Conservation (phyloP, 2,329 filamentous ascomycete species). For the Coniochaeta sp. region DNA sequence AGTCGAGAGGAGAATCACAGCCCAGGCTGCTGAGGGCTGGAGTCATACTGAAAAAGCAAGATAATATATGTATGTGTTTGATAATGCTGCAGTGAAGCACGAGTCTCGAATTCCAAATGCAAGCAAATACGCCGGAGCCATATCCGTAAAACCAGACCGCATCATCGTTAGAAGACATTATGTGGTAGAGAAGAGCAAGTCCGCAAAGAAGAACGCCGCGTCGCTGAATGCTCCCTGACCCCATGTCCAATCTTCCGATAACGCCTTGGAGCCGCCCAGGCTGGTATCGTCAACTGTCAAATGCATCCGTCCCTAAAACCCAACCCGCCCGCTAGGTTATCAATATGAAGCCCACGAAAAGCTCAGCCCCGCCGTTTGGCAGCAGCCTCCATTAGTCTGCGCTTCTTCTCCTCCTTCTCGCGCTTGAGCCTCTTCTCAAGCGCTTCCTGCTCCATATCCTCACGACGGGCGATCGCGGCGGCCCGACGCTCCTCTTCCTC, state of each 20-base stretch:
- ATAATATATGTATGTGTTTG: too few species aligned
- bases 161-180: neutral
- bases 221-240: slow-evolving; percentile 8
- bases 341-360: neutral
- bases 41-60: too few species aligned
- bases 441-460: slow-evolving; percentile 59
- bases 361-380: neutral
- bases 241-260: slow-evolving; percentile 3
- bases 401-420: slow-evolving; percentile 53
- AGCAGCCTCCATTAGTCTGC: slow-evolving; percentile 12
- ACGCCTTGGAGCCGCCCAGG: neutral
- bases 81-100: too few species aligned
- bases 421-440: slow-evolving; percentile 55
- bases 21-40: too few species aligned
- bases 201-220: slow-evolving; percentile 3
- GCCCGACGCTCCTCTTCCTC: slow-evolving; percentile 63
- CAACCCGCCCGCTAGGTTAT: neutral
- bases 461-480: slow-evolving; percentile 53
- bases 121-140: too few species aligned
- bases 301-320: neutral
- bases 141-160: neutral
- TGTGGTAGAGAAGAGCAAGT: neutral
- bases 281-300: neutral
- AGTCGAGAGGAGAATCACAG: too few species aligned
- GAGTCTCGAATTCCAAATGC: neutral